Conservation (phyloP, 2,329 filamentous ascomycete species). For the Berkeleyomyces rouxiae region DNA sequence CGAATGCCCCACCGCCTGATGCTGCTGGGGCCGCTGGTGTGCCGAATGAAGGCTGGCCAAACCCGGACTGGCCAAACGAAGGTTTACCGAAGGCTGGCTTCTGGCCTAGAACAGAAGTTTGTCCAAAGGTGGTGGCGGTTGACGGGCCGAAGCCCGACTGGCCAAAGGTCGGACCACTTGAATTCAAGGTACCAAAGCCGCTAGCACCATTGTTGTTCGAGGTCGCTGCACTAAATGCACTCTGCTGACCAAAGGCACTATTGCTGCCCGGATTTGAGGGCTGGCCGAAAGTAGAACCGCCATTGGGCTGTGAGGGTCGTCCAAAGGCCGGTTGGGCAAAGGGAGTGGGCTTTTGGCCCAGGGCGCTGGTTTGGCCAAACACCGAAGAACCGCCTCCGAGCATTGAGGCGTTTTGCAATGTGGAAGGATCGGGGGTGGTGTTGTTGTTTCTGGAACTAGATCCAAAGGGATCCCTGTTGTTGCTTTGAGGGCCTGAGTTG, state of each 20-base stretch:
- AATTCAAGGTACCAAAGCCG: conserved; percentile 4
- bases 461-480: conserved; percentile 28
- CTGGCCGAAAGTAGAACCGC: conserved; percentile 14
- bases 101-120: conserved; percentile 19
- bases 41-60: conserved; percentile 11
- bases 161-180: conserved; percentile 2
- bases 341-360: conserved; percentile 26
- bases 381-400: conserved; percentile 16
- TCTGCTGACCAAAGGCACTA: conserved; percentile 22
- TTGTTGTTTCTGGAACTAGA: conserved; percentile 13
- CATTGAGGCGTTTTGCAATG: conserved; percentile 10
- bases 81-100: conserved; percentile 23
- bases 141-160: conserved; percentile 1
- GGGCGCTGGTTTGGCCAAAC: conserved; percentile 24
- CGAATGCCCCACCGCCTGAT: conserved; percentile 19
- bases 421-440: not conserved
- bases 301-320: conserved; percentile 20
- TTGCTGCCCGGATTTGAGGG: conserved; percentile 12
- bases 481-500: conserved; percentile 18
- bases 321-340: conserved; percentile 25
- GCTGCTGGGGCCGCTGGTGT: not conserved
- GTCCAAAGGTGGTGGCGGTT: conserved; percentile 15
- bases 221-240: not conserved
- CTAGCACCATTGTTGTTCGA: not conserved
- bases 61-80: conserved; percentile 8